Conservation (phyloP, 225 moss, liverwort and hornwort species). For the Climacium dendroides region DNA sequence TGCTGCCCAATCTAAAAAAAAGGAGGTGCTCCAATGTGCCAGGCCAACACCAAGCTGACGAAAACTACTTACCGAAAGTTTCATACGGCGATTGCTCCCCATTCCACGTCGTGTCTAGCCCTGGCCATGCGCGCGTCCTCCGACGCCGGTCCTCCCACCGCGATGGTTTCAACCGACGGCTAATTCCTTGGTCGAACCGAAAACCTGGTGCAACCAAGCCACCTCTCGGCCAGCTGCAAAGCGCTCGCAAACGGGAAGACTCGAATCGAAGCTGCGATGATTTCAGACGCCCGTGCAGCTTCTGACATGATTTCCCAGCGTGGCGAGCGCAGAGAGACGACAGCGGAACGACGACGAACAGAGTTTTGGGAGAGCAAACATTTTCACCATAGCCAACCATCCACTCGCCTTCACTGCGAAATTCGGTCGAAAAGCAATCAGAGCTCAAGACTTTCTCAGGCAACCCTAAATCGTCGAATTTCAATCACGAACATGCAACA, state of each 20-base stretch:
- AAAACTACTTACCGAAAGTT: slow-evolving; percentile 55
- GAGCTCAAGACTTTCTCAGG: background rate
- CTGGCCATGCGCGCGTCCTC: slow-evolving; percentile 20
- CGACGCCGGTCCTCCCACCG: slow-evolving; percentile 6
- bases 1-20: background rate
- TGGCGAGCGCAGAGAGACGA: slow-evolving; percentile 16
- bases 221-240: background rate
- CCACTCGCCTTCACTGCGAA: background rate
- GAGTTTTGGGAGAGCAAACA: slow-evolving; percentile 17
- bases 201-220: background rate
- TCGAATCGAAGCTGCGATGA: background rate
- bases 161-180: background rate
- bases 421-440: background rate
- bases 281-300: slow-evolving; percentile 8
- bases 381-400: slow-evolving; percentile 11
- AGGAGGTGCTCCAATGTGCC: background rate
- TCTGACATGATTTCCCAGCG: slow-evolving; percentile 7
- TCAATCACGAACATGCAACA: background rate
- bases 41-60: background rate
- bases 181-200: background rate
- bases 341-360: slow-evolving; percentile 5
- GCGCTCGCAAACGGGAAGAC: background rate
- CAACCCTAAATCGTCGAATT: background rate
- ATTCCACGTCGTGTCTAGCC: slow-evolving; percentile 51
- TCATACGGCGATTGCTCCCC: slow-evolving; percentile 78